Conservation (phyloP, 768 basidiomycete species). For the Lactifluus pinguis region DNA sequence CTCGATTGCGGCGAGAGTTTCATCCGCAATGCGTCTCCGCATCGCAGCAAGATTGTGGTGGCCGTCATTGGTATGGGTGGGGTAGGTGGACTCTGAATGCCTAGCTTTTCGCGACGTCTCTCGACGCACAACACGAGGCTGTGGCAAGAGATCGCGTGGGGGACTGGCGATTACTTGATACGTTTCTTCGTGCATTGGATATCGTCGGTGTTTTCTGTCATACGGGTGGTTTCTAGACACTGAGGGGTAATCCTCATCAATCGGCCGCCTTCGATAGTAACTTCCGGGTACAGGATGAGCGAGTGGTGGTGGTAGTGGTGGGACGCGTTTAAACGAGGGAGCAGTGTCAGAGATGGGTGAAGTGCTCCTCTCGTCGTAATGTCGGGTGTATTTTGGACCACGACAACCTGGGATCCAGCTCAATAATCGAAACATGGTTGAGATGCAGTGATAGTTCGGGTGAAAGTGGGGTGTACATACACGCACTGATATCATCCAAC, state of each 20-base stretch:
- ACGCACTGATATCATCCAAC: constrained; percentile 1
- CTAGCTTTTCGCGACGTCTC: background rate
- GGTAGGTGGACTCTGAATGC: background rate
- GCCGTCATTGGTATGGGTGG: background rate
- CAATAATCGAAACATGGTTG: constrained; percentile 8
- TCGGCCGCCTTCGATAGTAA: constrained; percentile 7
- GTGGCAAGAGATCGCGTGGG: background rate
- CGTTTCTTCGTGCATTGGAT: constrained; percentile 7
- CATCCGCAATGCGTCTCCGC: constrained; percentile 35
- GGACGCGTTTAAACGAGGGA: constrained; percentile 3
- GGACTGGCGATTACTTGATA: background rate
- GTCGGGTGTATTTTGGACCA: background rate
- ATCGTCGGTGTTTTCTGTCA: background rate
- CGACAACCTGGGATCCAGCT: constrained; percentile 14
- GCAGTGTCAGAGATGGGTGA: background rate
- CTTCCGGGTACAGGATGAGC: background rate
- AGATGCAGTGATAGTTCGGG: background rate
- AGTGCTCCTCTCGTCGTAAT: constrained; percentile 2
- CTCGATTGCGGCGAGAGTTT: constrained; percentile 42
- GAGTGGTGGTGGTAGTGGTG: background rate
- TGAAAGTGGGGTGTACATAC: constrained; percentile 8
- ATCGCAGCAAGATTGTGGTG: background rate
- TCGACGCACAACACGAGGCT: constrained; percentile 3
- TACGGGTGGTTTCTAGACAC: background rate
- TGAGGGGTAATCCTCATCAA: constrained; percentile 7